Evolutionary conservation across 1,139 yeast species (phyloP), one percentile per base, ranked within the genome.

Genomic region (Schizosaccharomyces versatilis): DNA sequence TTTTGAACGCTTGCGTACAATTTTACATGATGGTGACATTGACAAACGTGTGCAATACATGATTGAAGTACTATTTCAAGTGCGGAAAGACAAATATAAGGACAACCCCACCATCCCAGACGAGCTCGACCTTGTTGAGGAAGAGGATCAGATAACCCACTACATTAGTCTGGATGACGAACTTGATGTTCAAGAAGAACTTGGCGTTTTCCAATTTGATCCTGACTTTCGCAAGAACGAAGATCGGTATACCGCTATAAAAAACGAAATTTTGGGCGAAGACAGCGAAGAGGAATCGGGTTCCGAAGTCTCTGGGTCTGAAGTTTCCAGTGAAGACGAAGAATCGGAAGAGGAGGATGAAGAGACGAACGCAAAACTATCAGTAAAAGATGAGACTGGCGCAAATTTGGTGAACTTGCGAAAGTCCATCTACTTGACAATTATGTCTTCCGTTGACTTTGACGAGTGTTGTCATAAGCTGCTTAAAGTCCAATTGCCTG

Each of bases 381-480:
- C 63, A 42, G 71, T 80, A 54, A 70, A 73, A 44, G 96, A 88
- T 65, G 70, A 82, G 73, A 81, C 95, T 0, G 81, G 81, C 55
- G 68, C 79, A 1, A 79, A 78, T 44, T 66, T 79, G 41, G 70
- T 78, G 2, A 77, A 77, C 54, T 76, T 77, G 60, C 83, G 32
- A 60, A 83, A 85, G 62, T 75, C 76, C 1, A 82, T 88, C 1
- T 88, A 88, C 62, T 70, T 86, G 52, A 81, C 93, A 0, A 71
- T 90, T 38, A 86, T 84, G 83, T 84, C 96, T n/a, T 80, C 95
- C 56, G 77, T 88, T 79, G 81, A 94, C 0, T 80, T 90, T 2
- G 95, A 85, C 61, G 99, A 90, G 70, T 93, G 95, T 0, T 86
- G 84, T 0, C 97, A 88, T 66, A 88, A 88, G 65, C 68, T 90